Percentiles rank a stretch among this genome's conserved stretches.
Conservation (phyloP, 2,329 filamentous ascomycete species). For the Colletotrichum sp. region DNA sequence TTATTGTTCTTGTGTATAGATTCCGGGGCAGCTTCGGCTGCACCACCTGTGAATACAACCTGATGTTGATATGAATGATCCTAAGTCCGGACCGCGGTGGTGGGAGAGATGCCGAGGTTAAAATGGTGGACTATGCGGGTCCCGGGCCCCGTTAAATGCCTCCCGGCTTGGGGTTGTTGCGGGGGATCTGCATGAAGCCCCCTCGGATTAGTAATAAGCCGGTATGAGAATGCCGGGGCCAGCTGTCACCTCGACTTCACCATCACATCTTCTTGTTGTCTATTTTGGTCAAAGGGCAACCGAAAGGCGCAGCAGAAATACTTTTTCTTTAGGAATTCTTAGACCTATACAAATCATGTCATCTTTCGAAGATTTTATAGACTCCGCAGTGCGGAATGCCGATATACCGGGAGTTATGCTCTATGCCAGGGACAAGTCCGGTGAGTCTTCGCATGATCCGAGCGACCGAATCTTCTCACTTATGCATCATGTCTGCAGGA, state of each 20-base stretch:
- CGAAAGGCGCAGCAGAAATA: too few relatives aligned
- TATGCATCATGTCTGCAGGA: not conserved
- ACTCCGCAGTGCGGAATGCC: slow-evolving; percentile 6
- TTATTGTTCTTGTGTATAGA: not conserved
- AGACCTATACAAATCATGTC: not conserved
- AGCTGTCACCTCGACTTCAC: not conserved
- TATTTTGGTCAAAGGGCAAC: too few relatives aligned
- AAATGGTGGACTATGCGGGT: not conserved
- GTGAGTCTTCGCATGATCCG: not conserved
- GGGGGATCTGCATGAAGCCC: not conserved
- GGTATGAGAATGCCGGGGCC: not conserved
- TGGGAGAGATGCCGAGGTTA: not conserved
- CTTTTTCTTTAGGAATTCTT: too few relatives aligned
- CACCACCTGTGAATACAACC: not conserved
- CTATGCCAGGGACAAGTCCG: slow-evolving; percentile 9
- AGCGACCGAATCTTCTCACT: not conserved
- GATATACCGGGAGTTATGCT: slow-evolving; percentile 18
- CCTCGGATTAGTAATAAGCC: not conserved
- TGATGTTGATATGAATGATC: not conserved
- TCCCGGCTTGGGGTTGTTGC: not conserved
- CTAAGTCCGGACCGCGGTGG: not conserved
- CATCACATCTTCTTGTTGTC: not conserved
- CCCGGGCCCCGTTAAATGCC: not conserved
- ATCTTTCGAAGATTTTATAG: slow-evolving; percentile 10
- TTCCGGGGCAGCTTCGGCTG: not conserved